Conservation (phyloP, 2,329 filamentous ascomycete genomes). For the Apiospora rasikravindrae region DNA sequence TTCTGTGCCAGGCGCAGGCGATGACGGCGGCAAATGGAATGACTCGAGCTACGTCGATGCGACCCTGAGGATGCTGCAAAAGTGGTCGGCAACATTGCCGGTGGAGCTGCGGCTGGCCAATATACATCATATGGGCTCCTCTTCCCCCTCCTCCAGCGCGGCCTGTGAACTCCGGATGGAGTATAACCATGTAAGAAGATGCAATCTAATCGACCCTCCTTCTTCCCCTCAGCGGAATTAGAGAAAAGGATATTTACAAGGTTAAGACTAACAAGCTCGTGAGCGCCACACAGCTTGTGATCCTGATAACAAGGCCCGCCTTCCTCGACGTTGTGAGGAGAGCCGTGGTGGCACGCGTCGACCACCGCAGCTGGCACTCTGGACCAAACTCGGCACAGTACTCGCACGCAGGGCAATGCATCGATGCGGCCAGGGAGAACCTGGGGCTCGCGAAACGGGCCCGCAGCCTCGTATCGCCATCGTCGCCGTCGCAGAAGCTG, state of each 20-base stretch:
- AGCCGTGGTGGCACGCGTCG: slow-evolving; percentile 48
- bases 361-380: slow-evolving; percentile 25
- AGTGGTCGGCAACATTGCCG: slow-evolving; percentile 48
- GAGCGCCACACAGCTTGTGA: slow-evolving; percentile 44
- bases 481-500: slow-evolving; percentile 38
- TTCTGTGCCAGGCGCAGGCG: slow-evolving; percentile 23
- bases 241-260: neutral
- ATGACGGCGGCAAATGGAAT: slow-evolving; percentile 30
- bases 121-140: slow-evolving; percentile 36
- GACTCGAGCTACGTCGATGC: slow-evolving; percentile 43
- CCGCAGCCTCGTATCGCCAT: slow-evolving; percentile 38
- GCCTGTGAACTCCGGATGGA: slow-evolving; percentile 54
- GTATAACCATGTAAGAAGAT: slow-evolving; percentile 46
- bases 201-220: neutral
- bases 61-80: slow-evolving; percentile 47
- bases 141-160: slow-evolving; percentile 42
- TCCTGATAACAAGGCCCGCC: slow-evolving; percentile 53
- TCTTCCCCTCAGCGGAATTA: neutral
- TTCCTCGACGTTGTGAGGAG: slow-evolving; percentile 55
- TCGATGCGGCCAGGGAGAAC: slow-evolving; percentile 51
- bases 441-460: slow-evolving; percentile 50
- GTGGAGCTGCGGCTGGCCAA: slow-evolving; percentile 43
- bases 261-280: neutral
- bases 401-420: slow-evolving; percentile 44
- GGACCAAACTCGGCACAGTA: neutral